These are phyloP conservation scores for Xylariales sp. DNA, from an alignment of 2,329 filamentous ascomycete species.

Conservation along the genomic window DNA sequence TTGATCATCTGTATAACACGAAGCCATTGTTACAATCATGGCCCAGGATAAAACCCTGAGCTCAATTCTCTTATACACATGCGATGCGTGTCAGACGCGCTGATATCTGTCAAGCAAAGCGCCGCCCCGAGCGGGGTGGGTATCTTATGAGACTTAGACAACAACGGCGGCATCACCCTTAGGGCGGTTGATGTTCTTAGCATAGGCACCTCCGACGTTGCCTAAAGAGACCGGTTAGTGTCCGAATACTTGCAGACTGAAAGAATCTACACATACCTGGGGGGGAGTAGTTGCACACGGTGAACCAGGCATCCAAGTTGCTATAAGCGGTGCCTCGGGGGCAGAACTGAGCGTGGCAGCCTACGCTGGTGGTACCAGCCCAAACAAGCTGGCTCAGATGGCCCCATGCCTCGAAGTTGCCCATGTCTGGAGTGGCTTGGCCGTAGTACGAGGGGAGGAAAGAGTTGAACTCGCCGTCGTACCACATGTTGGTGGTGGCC, in stretches of 20 bases:
- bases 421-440: constrained; percentile 66
- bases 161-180: constrained; percentile 50
- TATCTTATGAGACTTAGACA: constrained; percentile 36
- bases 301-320: constrained; percentile 72
- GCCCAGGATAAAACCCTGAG: constrained; percentile 21
- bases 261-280: constrained; percentile 68
- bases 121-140: constrained; percentile 14
- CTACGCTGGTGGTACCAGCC: constrained; percentile 70
- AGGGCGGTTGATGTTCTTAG: constrained; percentile 60
- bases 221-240: constrained; percentile 50
- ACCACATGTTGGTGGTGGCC: constrained; percentile 86
- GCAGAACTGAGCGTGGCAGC: constrained; percentile 71
- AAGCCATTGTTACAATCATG: constrained; percentile 26
- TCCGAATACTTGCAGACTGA: background rate
- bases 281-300: constrained; percentile 88
- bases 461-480: constrained; percentile 78
- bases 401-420: constrained; percentile 74
- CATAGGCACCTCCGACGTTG: constrained; percentile 65
- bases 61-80: constrained; percentile 36
- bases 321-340: constrained; percentile 59
- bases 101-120: constrained; percentile 29
- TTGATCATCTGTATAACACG: constrained; percentile 28
- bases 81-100: constrained; percentile 35
- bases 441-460: constrained; percentile 70
- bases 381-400: constrained; percentile 83